phyloP scores from a whole-genome alignment of 805 yeast species.

The Candida nonsorbophila region DNA sequence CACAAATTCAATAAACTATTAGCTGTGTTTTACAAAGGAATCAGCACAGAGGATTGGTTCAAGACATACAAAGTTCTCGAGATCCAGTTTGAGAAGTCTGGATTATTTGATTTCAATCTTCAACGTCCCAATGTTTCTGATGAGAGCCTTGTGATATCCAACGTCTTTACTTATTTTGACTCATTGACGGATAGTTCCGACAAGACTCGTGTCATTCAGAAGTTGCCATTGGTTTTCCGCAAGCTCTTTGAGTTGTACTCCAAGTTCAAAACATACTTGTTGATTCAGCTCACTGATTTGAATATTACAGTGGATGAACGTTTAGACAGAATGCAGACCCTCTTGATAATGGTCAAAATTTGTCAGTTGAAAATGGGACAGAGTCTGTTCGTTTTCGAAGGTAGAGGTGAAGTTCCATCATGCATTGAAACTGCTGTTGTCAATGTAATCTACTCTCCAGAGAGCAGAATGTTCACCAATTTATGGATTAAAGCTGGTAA shows the following conservation, averaged over 20 bases:
- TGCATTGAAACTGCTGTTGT: constrained; percentile 76
- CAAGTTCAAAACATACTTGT: constrained; percentile 60
- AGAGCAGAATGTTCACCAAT: constrained; percentile 61
- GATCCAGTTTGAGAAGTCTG: constrained; percentile 53
- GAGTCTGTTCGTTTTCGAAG: constrained; percentile 36
- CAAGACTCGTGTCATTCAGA: constrained; percentile 25
- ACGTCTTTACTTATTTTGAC: constrained; percentile 67
- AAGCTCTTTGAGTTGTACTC: constrained; percentile 61
- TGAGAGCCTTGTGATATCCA: constrained; percentile 56
- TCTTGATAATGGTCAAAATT: constrained; percentile 61
- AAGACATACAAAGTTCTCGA: constrained; percentile 70
- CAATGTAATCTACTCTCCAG: constrained; percentile 75
- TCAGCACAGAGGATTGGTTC: constrained; percentile 73
- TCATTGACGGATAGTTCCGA: constrained; percentile 48
- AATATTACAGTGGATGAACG: constrained; percentile 56
- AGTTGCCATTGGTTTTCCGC: constrained; percentile 66
- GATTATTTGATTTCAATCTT: constrained; percentile 52
- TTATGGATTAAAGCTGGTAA: constrained; percentile 63
- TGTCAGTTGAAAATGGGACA: constrained; percentile 61
- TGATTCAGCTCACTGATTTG: constrained; percentile 59
- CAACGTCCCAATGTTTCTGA: constrained; percentile 39
- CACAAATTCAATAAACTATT: constrained; percentile 60
- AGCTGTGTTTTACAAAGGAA: constrained; percentile 48
- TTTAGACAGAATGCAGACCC: constrained; percentile 60
- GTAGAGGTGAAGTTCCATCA: constrained; percentile 55